phyloP scores from a whole-genome alignment of 352 stramenopile species.

The Blastocystis sp. region DNA sequence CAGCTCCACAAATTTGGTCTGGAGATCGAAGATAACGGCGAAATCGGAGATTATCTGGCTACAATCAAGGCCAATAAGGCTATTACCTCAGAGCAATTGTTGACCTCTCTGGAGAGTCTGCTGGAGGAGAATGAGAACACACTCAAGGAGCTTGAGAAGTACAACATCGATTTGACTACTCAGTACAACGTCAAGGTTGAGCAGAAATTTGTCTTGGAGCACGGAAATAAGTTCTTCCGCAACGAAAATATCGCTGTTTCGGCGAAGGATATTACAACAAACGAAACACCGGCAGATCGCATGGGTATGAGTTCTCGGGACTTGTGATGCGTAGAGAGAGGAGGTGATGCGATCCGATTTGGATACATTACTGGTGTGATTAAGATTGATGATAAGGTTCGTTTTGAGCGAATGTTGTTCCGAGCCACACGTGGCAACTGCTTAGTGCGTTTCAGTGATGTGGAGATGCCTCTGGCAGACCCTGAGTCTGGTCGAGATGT shows the following conservation, averaged over 20 bases:
- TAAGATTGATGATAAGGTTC: constrained; percentile 80
- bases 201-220: constrained; percentile 67
- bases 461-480: constrained; percentile 82
- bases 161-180: constrained; percentile 89
- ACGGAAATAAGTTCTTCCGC: constrained; percentile 65
- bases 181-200: constrained; percentile 91
- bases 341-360: constrained; percentile 60
- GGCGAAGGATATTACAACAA: not conserved
- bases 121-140: constrained; percentile 90
- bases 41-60: constrained; percentile 42
- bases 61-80: constrained; percentile 25
- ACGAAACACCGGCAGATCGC: not conserved
- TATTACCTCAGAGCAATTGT: constrained; percentile 67
- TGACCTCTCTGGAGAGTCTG: constrained; percentile 87
- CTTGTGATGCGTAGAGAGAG: not conserved
- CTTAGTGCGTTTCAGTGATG: constrained; percentile 88
- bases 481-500: constrained; percentile 77
- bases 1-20: constrained; percentile 89
- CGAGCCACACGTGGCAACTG: constrained; percentile 94
- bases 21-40: constrained; percentile 67
- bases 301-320: not conserved
- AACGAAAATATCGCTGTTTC: not conserved
- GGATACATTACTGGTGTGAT: constrained; percentile 74
- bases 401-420: constrained; percentile 97
- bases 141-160: constrained; percentile 89